These are phyloP conservation scores for Podila epigama DNA, from an alignment of 192 early-diverging fungal species.

Conservation along the genomic window DNA sequence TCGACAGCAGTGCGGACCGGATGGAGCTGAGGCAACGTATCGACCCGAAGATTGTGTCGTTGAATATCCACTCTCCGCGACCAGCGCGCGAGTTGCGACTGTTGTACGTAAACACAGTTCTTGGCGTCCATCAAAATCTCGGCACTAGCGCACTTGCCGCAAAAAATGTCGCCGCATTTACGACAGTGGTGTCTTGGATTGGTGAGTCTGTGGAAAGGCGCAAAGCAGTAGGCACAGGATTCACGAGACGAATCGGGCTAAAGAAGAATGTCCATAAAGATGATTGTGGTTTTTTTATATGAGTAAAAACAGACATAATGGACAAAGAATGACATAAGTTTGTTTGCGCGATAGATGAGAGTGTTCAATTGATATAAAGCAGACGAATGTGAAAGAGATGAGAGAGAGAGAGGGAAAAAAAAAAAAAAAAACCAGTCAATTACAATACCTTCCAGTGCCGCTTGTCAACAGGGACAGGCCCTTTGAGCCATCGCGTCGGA, in stretches of 20 bases:
- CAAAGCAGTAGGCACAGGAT: conserved; percentile 38
- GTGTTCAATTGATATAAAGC: neutral
- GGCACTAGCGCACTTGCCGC: conserved; percentile 41
- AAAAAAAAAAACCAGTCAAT: neutral
- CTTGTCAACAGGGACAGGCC: conserved; percentile 22
- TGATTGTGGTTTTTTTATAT: too few relatives aligned
- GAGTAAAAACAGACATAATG: neutral
- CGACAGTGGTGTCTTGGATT: conserved; percentile 45
- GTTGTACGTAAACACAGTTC: conserved; percentile 48
- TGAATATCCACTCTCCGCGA: conserved; percentile 39
- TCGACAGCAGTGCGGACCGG: conserved; percentile 43
- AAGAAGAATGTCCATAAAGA: neutral
- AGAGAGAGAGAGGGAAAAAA: neutral
- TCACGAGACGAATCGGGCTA: conserved; percentile 43
- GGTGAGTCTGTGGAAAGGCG: conserved; percentile 35
- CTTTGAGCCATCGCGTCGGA: conserved; percentile 30
- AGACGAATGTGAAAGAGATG: neutral
- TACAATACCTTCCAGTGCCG: conserved; percentile 40
- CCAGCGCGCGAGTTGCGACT: conserved; percentile 45
- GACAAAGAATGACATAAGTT: neutral
- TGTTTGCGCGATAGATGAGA: too few relatives aligned
- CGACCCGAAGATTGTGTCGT: conserved; percentile 43
- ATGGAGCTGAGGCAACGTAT: conserved; percentile 41
- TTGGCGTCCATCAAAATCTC: conserved; percentile 50
- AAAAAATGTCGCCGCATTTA: conserved; percentile 45